Base-by-base conservation (phyloP, 495 filamentous ascomycete genomes). In the Penicillium atrosanguineum region DNA sequence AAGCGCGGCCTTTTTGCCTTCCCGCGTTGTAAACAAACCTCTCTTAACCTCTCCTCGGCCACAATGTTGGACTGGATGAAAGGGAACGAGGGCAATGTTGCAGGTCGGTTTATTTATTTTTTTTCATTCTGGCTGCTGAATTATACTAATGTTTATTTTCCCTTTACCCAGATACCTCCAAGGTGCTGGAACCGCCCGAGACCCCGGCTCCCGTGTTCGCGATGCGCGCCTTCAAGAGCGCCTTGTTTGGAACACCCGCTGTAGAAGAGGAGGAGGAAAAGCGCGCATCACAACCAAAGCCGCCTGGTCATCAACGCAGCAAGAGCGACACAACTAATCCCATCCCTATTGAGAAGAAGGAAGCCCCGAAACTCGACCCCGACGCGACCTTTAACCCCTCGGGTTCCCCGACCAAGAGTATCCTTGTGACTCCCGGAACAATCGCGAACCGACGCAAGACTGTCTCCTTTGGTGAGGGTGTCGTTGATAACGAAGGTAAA, bases 201-300 rank as follows among this genome's bases (percentile, higher is more conserved):
- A 97, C 94, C 6, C 95, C 94, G 11, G 95, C 91, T 23, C 91
- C 92, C 20, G 82, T 96, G 2, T 97, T 98, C 74, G 93, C 92
- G 12, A 83, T 94, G 51, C 91, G 92, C 61, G 95, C 94, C 16
- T 84, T 97, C 70, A 94, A 89, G 62, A 91, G 88, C 50, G 91
- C 89, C 16, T 68, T 98, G 34, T 97, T 95, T 75, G 94, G 95
- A 31, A 93, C 90, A 3, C 90, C 90, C 16, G 83, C 80, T 18
- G 78, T 75, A 20, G 70, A 75, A 1, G 69, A 79, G 14, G 68
- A 79, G 14, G 68, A 71, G 18, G 58, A 67, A 7, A 60, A 59
- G 14, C 26, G 44, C 47, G 48, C 47, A 7, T 29, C 56, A 7
- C 59, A 64, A 21, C 42, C 61, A 47, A 65, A 65, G 31, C 46